Evolutionary conservation across 2,329 filamentous ascomycete species (phyloP), one percentile per base, ranked within the genome.

Genomic region (Rhytidhysteron rufulum): DNA sequence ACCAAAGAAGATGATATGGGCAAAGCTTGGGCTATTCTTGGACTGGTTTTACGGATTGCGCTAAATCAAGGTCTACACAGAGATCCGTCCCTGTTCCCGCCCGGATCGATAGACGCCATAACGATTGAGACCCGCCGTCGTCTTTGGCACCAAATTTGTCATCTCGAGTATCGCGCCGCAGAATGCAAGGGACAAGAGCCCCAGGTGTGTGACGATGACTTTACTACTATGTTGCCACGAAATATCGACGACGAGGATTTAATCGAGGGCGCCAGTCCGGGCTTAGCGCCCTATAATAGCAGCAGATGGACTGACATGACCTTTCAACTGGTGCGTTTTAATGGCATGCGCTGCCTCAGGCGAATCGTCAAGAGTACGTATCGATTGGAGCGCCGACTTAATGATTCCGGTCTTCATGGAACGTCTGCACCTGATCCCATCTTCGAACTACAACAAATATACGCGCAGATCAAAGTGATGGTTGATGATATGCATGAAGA

Each of bases 101-200:
- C 47, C 11, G 62, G 62, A 0, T 62, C 60, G 4, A 63, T 65
- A 55, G 63, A 67, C 36, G 50, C 51, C 5, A 49, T 66, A 13
- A 64, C 59, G 7, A 63, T 64, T n/a, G 63, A 67, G 37, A 39
- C 58, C 18, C 59, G 63, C 16, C 59, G 63, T 15, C 52, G 62
- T 5, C 48, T 62, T 34, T 66, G 62, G 63, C 56, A 65, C 50
- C 62, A 66, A 34, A 43, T 67, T 24, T 63, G 61, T 25, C 57
- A 66, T 37, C 48, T 67, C 7, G 63, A 67, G 29, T 65, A 59
- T 36, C 56, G 62, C 31, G 60, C 63, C 9, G 61, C 62, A 5
- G 63, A 67, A 37, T 64, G 59, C 29, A 66, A 65, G 45, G 63
- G 63, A 2, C 63, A 66, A 40, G 63, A 67, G 33, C 62, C 63